Conservation (phyloP, 176 grass and related monocot genomes). For the bread wheat (Triticum aestivum) region DNA sequence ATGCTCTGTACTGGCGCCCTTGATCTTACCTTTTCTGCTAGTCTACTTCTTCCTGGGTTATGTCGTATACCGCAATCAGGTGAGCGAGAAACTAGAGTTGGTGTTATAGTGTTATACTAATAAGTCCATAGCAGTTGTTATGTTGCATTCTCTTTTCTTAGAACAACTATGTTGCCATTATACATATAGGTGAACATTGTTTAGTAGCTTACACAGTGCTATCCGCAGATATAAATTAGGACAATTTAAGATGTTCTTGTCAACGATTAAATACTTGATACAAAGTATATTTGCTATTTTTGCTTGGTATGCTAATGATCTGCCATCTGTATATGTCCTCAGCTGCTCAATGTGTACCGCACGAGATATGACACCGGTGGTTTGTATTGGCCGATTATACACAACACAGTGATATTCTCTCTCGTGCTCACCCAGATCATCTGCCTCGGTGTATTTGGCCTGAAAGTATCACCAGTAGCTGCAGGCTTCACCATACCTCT, state of each 20-base stretch:
- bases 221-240: background rate
- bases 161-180: background rate
- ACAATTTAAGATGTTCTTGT: background rate
- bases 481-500: conserved; percentile 77
- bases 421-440: conserved; percentile 93
- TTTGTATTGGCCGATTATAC: conserved; percentile 78
- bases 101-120: too few relatives aligned
- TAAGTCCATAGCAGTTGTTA: background rate
- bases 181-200: background rate
- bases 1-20: conserved; percentile 75
- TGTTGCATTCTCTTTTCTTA: background rate
- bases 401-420: conserved; percentile 84
- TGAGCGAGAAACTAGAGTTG: conserved; percentile 11
- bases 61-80: conserved; percentile 94
- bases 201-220: background rate
- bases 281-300: background rate
- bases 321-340: conserved; percentile 24
- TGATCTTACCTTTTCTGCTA: conserved; percentile 93
- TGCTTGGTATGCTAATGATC: background rate
- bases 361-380: conserved; percentile 78
- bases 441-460: conserved; percentile 72
- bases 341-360: conserved; percentile 84
- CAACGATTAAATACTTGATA: background rate
- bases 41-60: conserved; percentile 95
- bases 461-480: conserved; percentile 72